Conservation (phyloP, 1,139 yeast species). For the Geotrichum aggregatum region DNA sequence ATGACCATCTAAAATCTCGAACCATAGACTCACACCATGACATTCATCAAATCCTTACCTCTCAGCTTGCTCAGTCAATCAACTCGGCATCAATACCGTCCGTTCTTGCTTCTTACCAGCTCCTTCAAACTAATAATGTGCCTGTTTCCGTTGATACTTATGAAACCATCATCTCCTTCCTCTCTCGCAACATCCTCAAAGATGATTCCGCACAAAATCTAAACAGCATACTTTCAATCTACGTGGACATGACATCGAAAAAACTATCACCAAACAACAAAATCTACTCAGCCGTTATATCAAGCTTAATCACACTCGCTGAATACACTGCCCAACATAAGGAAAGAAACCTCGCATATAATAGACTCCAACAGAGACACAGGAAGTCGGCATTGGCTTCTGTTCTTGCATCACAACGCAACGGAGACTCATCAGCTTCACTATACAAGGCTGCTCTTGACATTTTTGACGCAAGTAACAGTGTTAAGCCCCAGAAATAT, state of each 20-base stretch:
- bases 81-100: conserved; percentile 8
- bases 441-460: conserved; percentile 32
- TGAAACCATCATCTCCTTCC: conserved; percentile 4
- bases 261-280: conserved; percentile 30
- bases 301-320: conserved; percentile 33
- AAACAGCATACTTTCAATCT: conserved; percentile 9
- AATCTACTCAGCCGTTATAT: conserved; percentile 35
- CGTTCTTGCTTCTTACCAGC: conserved; percentile 13
- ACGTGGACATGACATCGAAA: conserved; percentile 8
- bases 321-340: conserved; percentile 6
- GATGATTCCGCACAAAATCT: conserved; percentile 9
- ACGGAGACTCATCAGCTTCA: conserved; percentile 24
- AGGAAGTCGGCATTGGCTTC: conserved; percentile 14
- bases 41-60: neutral
- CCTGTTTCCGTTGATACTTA: conserved; percentile 1
- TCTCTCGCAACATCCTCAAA: conserved; percentile 5
- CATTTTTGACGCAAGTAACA: conserved; percentile 31
- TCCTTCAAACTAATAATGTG: conserved; percentile 5
- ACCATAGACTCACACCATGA: neutral
- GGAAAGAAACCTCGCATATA: conserved; percentile 19
- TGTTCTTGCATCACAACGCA: conserved; percentile 19
- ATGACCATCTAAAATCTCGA: neutral
- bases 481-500: conserved; percentile 27
- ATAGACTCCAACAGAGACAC: conserved; percentile 17
- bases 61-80: conserved; percentile 6